A percentile compares a stretch with the other conserved stretches of the same genome.
phyloP scores from a whole-genome alignment of 306 rosid species.

The Lathyrus aphaca region DNA sequence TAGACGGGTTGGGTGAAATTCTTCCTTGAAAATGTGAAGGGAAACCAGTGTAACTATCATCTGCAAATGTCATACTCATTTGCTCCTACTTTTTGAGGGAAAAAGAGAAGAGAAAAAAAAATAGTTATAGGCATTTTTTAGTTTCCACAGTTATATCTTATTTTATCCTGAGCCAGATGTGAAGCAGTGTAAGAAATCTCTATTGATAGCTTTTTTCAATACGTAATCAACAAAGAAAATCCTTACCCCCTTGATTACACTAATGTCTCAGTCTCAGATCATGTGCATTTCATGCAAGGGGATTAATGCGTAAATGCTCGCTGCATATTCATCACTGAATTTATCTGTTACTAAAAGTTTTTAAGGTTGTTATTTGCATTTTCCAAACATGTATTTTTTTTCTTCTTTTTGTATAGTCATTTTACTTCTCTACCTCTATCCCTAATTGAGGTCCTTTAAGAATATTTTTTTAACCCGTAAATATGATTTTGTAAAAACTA shows the following conservation, averaged over 20 bases:
- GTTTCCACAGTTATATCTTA: slow-evolving; percentile 45
- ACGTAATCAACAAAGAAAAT: slow-evolving; percentile 45
- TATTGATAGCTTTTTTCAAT: slow-evolving; percentile 41
- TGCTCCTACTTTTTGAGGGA: slow-evolving; percentile 44
- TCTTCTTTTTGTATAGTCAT: too few relatives aligned
- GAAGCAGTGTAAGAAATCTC: slow-evolving; percentile 44
- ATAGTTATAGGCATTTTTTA: slow-evolving; percentile 53
- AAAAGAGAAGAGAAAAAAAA: slow-evolving; percentile 29
- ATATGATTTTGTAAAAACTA: too few relatives aligned
- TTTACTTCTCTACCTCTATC: too few relatives aligned
- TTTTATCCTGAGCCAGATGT: slow-evolving; percentile 39
- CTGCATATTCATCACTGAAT: neutral
- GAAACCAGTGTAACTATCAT: slow-evolving; percentile 67
- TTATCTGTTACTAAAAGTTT: too few relatives aligned
- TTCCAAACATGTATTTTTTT: too few relatives aligned
- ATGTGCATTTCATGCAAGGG: neutral
- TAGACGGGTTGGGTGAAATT: slow-evolving; percentile 44
- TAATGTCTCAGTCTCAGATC: neutral
- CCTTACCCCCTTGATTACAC: slow-evolving; percentile 30
- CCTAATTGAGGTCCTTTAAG: too few relatives aligned
- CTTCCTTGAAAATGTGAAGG: slow-evolving; percentile 33
- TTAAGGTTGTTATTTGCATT: too few relatives aligned
- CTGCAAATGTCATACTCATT: slow-evolving; percentile 68
- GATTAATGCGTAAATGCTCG: neutral
- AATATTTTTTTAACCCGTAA: too few relatives aligned